phyloP scores from a whole-genome alignment of 1,284 basidiomycete genomes.

The Ceratobasidium sp. region DNA sequence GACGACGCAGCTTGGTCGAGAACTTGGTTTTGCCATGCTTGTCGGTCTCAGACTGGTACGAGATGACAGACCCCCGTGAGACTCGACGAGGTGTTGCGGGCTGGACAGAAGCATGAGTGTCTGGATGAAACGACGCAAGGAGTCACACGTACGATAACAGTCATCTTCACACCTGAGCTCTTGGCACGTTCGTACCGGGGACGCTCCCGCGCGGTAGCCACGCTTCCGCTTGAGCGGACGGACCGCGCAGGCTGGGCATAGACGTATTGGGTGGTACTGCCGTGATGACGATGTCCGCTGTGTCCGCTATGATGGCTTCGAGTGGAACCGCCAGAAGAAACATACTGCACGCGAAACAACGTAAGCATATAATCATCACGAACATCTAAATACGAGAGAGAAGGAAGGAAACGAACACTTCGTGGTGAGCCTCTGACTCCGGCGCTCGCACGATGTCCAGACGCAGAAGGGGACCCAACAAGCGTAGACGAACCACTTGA shows the following conservation, averaged over 20 bases:
- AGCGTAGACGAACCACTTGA: constrained; percentile 25
- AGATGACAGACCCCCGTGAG: constrained; percentile 24
- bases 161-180: constrained; percentile 42
- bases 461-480: constrained; percentile 12
- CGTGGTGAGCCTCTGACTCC: background rate
- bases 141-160: constrained; percentile 26
- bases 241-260: constrained; percentile 38
- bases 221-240: constrained; percentile 36
- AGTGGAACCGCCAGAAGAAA: constrained; percentile 20
- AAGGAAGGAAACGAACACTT: constrained; percentile 4
- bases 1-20: constrained; percentile 26
- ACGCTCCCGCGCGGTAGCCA: constrained; percentile 32
- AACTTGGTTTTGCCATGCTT: constrained; percentile 24
- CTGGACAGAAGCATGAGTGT: constrained; percentile 13
- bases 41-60: constrained; percentile 31
- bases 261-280: constrained; percentile 16
- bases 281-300: background rate
- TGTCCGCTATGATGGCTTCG: constrained; percentile 36
- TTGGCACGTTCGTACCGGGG: constrained; percentile 38
- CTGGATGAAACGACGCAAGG: background rate
- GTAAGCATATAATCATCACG: background rate
- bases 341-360: constrained; percentile 17
- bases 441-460: background rate
- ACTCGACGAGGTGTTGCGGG: constrained; percentile 42
- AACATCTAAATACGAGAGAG: too few species aligned